Evolutionary conservation across 2,329 filamentous ascomycete species (phyloP), one percentile per base, ranked within the genome.

Genomic region (Diaporthe caulivora): DNA sequence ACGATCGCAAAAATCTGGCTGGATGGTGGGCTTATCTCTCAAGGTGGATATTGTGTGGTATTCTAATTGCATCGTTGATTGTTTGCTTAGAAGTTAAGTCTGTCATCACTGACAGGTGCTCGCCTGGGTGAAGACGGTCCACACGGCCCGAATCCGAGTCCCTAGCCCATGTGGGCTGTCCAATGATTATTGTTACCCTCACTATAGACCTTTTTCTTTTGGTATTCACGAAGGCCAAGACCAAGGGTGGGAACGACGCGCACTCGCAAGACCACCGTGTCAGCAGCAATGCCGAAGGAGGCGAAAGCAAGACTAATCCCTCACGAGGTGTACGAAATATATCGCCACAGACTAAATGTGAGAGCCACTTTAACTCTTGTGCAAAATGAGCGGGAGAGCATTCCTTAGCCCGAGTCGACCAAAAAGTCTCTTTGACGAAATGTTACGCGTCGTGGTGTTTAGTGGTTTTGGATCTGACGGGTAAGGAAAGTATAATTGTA

Each of bases 401-500:
- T 26, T 18, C 6, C n/a, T 21, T 37, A 53, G 44, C 24, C 44
- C 21, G n/a, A 17, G 26, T 40, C 15, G 62, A 29, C 21, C 15
- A 53, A 67, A 67, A 67, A 40, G 62, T 13, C 31, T 67, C 31
- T 51, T 53, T 9, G 13, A 0, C 24, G 7, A 11, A 26, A 17
- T 13, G 9, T 67, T 53, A 67, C 62, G 62, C 62, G 62, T 67
- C 47, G 47, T 15, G 47, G 13, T 67, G n/a, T 40, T 26, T 67
- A 40, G 31, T 26, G 47, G 62, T 67, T 67, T 67, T 67, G 37
- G 62, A 37, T 26, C 18, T 67, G 44, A 53, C 13, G 11, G 42
- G 47, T 67, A 53, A 8, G 15, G 37, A 67, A 67, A 67, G 47
- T 40, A 40, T 67, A 67, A 67, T 40, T 31, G n/a, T 21, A n/a